phyloP scores from a whole-genome alignment of 1,139 yeast species.

The Taiozyma sp. region DNA sequence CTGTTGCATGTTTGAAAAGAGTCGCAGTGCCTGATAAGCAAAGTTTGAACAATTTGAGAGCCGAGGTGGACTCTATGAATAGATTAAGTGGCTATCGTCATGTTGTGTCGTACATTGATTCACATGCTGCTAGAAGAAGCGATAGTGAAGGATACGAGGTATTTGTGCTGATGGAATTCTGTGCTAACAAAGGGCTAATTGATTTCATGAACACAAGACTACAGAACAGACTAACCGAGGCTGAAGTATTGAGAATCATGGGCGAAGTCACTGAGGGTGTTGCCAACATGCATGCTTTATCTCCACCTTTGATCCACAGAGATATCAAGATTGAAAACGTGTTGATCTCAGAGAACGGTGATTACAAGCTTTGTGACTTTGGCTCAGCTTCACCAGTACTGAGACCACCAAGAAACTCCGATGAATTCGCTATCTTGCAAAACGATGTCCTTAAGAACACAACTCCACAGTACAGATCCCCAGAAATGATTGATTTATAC shows the following conservation, averaged over 20 bases:
- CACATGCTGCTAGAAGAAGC: constrained; percentile 74
- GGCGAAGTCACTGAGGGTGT: constrained; percentile 78
- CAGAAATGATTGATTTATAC: constrained; percentile 91
- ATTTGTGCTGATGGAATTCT: constrained; percentile 85
- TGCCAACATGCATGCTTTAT: constrained; percentile 79
- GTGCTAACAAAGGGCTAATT: constrained; percentile 78
- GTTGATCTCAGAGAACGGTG: constrained; percentile 64
- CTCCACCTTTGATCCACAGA: constrained; percentile 81
- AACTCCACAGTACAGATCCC: constrained; percentile 95
- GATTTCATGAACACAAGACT: constrained; percentile 94
- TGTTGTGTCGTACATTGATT: constrained; percentile 86
- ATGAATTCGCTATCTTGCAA: constrained; percentile 62
- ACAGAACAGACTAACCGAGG: constrained; percentile 72
- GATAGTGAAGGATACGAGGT: constrained; percentile 64
- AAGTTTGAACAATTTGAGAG: constrained; percentile 60
- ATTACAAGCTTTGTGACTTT: constrained; percentile 85
- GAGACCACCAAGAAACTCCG: constrained; percentile 58
- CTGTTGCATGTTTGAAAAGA: constrained; percentile 63
- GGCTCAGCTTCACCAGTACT: constrained; percentile 80
- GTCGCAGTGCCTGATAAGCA: constrained; percentile 71
- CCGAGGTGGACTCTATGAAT: constrained; percentile 85
- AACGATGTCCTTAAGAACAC: constrained; percentile 88
- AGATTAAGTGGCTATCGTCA: constrained; percentile 70
- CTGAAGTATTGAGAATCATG: constrained; percentile 79
- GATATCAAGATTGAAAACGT: constrained; percentile 97